phyloP scores from a whole-genome alignment of 2,329 filamentous ascomycete species.

The Aspergillus quadricinctus region DNA sequence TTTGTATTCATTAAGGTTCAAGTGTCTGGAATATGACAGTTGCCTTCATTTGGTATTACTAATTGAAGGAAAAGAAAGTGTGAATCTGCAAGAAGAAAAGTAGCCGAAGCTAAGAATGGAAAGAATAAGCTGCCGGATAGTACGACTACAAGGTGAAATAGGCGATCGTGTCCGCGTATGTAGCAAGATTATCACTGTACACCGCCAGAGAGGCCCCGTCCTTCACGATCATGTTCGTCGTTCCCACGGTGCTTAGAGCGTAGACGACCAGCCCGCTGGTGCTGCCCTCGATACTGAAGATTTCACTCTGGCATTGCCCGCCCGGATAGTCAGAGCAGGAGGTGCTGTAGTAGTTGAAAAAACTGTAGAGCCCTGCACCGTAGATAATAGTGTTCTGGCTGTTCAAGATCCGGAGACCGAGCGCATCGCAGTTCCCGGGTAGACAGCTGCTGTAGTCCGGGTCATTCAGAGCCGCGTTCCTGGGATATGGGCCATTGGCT shows the following conservation, averaged over 20 bases:
- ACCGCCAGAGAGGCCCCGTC: conserved; percentile 42
- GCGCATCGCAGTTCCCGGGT: conserved; percentile 38
- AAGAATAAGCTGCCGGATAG: background rate
- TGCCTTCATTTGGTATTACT: background rate
- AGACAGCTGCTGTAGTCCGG: conserved; percentile 31
- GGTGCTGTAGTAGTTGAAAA: conserved; percentile 52
- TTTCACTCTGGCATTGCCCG: conserved; percentile 46
- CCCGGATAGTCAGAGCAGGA: conserved; percentile 37
- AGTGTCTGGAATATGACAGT: background rate
- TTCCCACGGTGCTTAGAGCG: conserved; percentile 46
- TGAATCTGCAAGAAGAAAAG: background rate
- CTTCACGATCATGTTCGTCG: conserved; percentile 43
- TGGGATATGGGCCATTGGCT: conserved; percentile 28
- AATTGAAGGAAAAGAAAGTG: background rate
- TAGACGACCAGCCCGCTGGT: conserved; percentile 38
- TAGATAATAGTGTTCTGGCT: conserved; percentile 44
- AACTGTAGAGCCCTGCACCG: conserved; percentile 52
- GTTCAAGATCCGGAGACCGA: conserved; percentile 47
- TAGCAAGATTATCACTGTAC: conserved; percentile 46
- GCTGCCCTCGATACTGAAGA: conserved; percentile 45
- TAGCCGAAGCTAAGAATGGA: background rate
- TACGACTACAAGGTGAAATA: conserved; percentile 27
- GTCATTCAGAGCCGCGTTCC: conserved; percentile 28
- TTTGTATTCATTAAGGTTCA: background rate
- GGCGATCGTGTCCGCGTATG: conserved; percentile 42